Evolutionary conservation across 805 yeast species (phyloP), one percentile per base, ranked within the genome.

Genomic region (Pichia ethanolica): DNA sequence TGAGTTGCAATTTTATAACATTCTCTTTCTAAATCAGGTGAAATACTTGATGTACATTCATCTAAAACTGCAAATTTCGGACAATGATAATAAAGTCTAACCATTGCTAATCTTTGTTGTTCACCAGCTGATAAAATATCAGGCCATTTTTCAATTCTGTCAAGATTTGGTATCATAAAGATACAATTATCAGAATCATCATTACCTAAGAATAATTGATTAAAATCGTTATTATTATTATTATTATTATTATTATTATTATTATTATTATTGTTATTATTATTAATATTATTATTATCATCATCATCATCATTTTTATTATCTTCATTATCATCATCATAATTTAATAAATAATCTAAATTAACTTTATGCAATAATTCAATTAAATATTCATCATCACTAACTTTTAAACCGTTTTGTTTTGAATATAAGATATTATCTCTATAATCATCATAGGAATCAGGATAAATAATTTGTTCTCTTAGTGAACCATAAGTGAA

Each of bases 11-110:
- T 84, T 46, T 80, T 67, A 61, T 90, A 90, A 87, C 91, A 89
- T 58, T 83, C 81, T 53, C 85, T 88, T 63, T 90, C 98, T 80
- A 89, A 83, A 52, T 85, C 86, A 10, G 93, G 87, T 0, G 97
- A 83, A 2, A 90, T 95, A 1, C 96, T 91, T 4, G 96, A 88
- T 0, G 98, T 90, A 66, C 97, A 90, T 70, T 90, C 98, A 68
- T 90, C 98, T 55, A 90, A 71, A 28, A 90, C 96, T 0, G 98
- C 98, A 73, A 89, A 90, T 65, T 81, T 85, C 2, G 98, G 98
- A 59, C 77, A 76, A 66, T 90, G 97, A 63, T 89, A 90, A 62
- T 86, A 90, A 66, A 90, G 73, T 59, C 97, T 77, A 3, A 95
- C 96, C 86, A 91, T 83, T 12, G 97, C 97, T 55, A 90, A 73